These are phyloP conservation scores for Volvox africanus DNA, from an alignment of 139 green algal genomes.

Conservation along the genomic window DNA sequence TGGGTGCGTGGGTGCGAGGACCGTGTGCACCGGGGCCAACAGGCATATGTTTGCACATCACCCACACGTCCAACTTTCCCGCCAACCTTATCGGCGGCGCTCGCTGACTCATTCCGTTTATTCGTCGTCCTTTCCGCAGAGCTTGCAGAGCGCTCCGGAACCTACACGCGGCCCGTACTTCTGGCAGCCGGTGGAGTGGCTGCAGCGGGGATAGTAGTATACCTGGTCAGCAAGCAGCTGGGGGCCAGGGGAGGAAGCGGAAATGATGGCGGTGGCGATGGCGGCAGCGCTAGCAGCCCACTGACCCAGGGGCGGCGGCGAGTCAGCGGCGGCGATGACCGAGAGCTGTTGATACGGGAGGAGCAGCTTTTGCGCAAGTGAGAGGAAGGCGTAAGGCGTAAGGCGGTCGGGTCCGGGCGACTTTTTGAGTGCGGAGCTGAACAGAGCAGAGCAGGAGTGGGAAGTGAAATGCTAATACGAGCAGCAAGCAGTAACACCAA, in stretches of 20 bases:
- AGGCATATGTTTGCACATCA: no score
- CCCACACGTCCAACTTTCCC: no score
- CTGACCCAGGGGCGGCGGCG: background rate
- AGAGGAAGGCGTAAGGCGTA: background rate
- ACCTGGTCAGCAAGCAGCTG: slow-evolving; percentile 2
- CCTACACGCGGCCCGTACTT: slow-evolving; percentile 7
- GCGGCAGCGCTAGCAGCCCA: background rate
- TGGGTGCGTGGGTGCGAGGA: no score
- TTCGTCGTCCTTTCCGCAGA: background rate
- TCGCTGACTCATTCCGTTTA: no score
- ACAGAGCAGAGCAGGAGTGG: background rate
- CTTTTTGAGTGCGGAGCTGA: background rate
- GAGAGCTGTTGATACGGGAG: background rate
- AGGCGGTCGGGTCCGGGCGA: background rate
- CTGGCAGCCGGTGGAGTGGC: slow-evolving; percentile 4
- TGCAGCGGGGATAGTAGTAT: background rate
- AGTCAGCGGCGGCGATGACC: background rate
- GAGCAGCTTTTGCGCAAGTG: slow-evolving; percentile 18
- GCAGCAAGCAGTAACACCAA: no score
- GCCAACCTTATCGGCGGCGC: no score
- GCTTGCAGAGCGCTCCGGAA: slow-evolving; percentile 19
- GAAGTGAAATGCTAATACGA: background rate
- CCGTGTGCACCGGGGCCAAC: no score
- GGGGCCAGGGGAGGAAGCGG: background rate
- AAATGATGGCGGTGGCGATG: background rate